Base-by-base conservation (phyloP, 2,329 filamentous ascomycete genomes). In the Paecilomyces fulvus region DNA sequence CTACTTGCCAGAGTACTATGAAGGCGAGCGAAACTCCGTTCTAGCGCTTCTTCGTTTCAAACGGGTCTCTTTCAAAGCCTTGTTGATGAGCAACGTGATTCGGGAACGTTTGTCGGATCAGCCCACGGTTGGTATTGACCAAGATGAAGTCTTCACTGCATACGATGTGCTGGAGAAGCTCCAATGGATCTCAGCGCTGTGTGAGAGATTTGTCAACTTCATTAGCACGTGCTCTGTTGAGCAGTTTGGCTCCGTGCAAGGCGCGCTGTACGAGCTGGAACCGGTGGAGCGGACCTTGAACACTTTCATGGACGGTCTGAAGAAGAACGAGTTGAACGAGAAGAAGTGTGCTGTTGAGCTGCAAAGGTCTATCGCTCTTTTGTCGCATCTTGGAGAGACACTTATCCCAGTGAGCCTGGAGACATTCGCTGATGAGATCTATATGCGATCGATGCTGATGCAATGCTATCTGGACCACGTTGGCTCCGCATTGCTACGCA, bases 211-310 rank as follows among this genome's bases (percentile, higher is more conserved):
- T 64, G 84, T 88, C 69, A 88, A 85, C 58, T 86, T 88, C 58
- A 90, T 96, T 64, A 86, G 82, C 63, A 84, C 85, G 63, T 95
- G 90, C 72, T 86, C 88, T 2, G 78, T 88, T 1, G 85, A 89
- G 51, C 83, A 90, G 57, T 97, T 97, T 70, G 81, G 82, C 50
- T 84, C 79, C 61, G 94, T 90, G 63, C 87, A 90, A 64, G 86
- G 87, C 48, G 89, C 91, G 1, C 74, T 94, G 57, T 89, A 90
- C 64, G 94, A 97, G 71, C 79, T 97, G 53, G 90, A 96, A 68
- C 90, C 92, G 0, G 90, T 97, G 10, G 94, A 99, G 74, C 83
- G 91, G 56, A 89, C 89, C 0, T 75, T 97, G 52, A 96, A 96
- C 67, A 83, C 82, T 55, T 96, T 91, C 84, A 89, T 97, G 56